Evolutionary conservation across 176 grass and related monocot species (phyloP).

Genomic region (Musa itinerans): DNA sequence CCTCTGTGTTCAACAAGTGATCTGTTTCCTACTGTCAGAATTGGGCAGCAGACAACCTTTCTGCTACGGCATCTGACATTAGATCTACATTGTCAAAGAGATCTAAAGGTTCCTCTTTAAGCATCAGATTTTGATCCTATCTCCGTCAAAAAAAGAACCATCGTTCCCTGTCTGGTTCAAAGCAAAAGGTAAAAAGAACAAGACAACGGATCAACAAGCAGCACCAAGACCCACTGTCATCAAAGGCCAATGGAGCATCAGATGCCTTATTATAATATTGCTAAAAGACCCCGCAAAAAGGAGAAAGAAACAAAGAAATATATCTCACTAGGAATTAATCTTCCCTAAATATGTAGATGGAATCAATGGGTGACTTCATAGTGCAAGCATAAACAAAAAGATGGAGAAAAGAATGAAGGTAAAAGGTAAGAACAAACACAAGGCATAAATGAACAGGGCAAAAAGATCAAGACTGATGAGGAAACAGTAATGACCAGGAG

Average conservation of each 20-base stretch:
- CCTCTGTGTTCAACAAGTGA: no score
- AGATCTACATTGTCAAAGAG: neutral
- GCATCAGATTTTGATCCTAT: neutral
- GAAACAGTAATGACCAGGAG: slow-evolving; percentile 47
- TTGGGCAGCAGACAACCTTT: neutral
- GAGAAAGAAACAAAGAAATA: neutral
- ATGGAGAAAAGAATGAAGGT: neutral
- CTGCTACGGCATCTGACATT: neutral
- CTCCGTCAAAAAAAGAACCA: no score
- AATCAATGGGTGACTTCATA: no score
- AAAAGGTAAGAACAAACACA: neutral
- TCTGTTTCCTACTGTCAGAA: no score
- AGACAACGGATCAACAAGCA: neutral
- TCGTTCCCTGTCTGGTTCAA: no score
- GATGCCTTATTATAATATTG: neutral
- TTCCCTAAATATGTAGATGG: no score
- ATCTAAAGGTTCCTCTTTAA: neutral
- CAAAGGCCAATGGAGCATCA: neutral
- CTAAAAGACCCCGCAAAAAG: neutral
- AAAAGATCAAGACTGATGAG: neutral
- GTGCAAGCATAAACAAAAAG: neutral
- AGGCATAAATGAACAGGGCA: neutral
- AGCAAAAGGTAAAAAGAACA: neutral
- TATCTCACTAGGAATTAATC: no score
- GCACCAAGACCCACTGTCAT: neutral